A percentile compares a stretch with the other conserved stretches of the same genome.
Evolutionary conservation across 2,329 filamentous ascomycete genomes (phyloP).

Genomic region (Coniochaeta ligniaria): DNA sequence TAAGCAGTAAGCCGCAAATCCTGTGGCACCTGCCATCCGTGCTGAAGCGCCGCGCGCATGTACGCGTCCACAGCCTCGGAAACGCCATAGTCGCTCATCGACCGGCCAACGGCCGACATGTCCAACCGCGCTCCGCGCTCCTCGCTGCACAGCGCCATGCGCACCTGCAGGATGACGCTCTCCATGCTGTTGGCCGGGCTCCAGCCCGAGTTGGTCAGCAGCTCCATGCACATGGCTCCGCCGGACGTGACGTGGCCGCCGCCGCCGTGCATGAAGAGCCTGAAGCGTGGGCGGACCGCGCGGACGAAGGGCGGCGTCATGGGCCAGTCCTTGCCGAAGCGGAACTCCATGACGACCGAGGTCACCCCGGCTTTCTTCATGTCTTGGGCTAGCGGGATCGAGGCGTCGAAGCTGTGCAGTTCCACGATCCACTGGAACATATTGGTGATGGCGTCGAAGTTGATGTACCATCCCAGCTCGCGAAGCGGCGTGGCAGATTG

Average conservation of each 20-base stretch:
- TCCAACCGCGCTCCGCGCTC: conserved; percentile 66
- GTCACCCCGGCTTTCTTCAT: conserved; percentile 56
- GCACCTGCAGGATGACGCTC: conserved; percentile 72
- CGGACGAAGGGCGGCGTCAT: conserved; percentile 78
- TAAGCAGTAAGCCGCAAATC: conserved; percentile 37
- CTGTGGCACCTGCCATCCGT: conserved; percentile 67
- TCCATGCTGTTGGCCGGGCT: conserved; percentile 66
- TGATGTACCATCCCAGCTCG: conserved; percentile 78
- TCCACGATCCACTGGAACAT: conserved; percentile 91
- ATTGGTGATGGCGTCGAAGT: conserved; percentile 59
- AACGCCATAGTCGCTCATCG: conserved; percentile 51
- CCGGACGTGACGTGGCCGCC: conserved; percentile 82
- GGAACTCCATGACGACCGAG: conserved; percentile 74
- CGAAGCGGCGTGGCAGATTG: conserved; percentile 55
- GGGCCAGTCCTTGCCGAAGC: conserved; percentile 71
- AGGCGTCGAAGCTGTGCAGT: conserved; percentile 69
- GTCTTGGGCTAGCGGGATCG: conserved; percentile 65
- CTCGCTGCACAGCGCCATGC: conserved; percentile 67
- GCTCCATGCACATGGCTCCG: conserved; percentile 77
- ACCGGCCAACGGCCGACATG: not conserved
- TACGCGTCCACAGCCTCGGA: conserved; percentile 70
- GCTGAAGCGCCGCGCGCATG: conserved; percentile 54
- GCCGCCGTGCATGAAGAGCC: conserved; percentile 64
- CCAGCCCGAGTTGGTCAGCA: conserved; percentile 82
- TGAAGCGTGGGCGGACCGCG: conserved; percentile 72